These are phyloP conservation scores for Echinosophora koreensis DNA, from an alignment of 306 rosid genomes.

Conservation along the genomic window DNA sequence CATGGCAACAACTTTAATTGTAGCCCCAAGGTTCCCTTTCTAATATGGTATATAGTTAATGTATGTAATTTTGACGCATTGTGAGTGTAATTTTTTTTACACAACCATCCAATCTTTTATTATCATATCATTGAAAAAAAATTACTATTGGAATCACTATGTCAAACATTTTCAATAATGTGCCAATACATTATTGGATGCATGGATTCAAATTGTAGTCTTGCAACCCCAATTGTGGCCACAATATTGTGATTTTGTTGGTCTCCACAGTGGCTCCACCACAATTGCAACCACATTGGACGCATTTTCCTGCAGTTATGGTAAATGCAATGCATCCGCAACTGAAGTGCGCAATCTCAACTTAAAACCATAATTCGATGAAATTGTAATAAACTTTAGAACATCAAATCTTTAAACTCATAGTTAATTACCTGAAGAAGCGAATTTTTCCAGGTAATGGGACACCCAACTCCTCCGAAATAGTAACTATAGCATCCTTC, in stretches of 20 bases:
- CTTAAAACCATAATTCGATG: neutral
- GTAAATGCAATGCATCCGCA: neutral
- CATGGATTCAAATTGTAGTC: neutral
- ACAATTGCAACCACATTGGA: no score
- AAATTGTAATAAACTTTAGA: neutral
- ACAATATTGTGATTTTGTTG: no score
- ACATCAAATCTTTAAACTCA: neutral
- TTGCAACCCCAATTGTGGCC: neutral
- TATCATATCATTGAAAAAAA: no score
- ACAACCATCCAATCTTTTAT: no score
- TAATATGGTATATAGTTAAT: neutral
- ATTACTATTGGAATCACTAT: no score
- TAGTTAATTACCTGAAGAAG: constrained; percentile 75
- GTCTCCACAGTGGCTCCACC: no score
- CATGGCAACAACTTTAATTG: no score
- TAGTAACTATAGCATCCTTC: constrained; percentile 73
- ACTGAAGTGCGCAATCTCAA: no score
- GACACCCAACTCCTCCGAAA: constrained; percentile 69
- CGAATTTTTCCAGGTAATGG: constrained; percentile 86
- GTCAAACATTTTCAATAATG: no score
- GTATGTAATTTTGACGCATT: neutral
- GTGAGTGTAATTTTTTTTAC: no score
- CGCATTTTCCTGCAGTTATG: no score
- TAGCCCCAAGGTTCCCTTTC: no score
- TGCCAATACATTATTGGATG: neutral